These are phyloP conservation scores for Collariella sp. DNA, from an alignment of 495 filamentous ascomycete genomes.

Conservation along the genomic window DNA sequence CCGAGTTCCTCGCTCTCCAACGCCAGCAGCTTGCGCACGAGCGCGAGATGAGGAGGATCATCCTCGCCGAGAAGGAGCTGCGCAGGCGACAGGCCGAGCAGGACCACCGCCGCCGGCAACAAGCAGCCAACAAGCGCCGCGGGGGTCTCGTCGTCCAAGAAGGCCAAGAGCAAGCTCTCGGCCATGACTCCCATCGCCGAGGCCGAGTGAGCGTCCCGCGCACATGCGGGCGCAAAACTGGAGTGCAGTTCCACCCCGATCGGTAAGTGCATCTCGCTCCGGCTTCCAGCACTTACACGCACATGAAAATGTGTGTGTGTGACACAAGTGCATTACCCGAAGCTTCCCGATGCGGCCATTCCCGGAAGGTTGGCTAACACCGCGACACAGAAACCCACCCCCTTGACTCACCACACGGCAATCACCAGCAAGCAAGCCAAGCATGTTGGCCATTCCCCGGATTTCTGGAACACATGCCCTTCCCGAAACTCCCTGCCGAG, in stretches of 20 bases:
- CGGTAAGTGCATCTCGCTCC: slow-evolving; percentile 1
- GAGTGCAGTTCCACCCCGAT: not conserved
- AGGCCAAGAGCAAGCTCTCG: slow-evolving; percentile 36
- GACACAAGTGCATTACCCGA: slow-evolving; percentile 10
- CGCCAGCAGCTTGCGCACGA: slow-evolving; percentile 39
- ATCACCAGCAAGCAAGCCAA: not conserved
- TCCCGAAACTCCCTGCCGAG: slow-evolving; percentile 4
- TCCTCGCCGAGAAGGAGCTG: slow-evolving; percentile 42
- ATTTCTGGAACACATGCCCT: not conserved
- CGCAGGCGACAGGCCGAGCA: slow-evolving; percentile 29
- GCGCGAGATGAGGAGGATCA: slow-evolving; percentile 36
- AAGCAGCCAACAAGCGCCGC: slow-evolving; percentile 3
- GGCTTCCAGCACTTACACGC: slow-evolving; percentile 1
- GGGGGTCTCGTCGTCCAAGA: slow-evolving; percentile 27
- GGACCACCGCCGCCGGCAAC: slow-evolving; percentile 17
- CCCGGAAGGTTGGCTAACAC: slow-evolving; percentile 5
- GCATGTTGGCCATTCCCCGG: not conserved
- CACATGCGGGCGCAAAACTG: not conserved
- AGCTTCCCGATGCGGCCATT: not conserved
- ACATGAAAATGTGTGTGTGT: not conserved
- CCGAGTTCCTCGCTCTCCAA: slow-evolving; percentile 36
- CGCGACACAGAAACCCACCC: not conserved
- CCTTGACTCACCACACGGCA: not conserved
- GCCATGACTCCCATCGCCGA: slow-evolving; percentile 45
- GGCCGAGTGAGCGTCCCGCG: slow-evolving; percentile 20